These are phyloP conservation scores for Colletotrichum brevisporum DNA, from an alignment of 2,329 filamentous ascomycete species.

Conservation along the genomic window DNA sequence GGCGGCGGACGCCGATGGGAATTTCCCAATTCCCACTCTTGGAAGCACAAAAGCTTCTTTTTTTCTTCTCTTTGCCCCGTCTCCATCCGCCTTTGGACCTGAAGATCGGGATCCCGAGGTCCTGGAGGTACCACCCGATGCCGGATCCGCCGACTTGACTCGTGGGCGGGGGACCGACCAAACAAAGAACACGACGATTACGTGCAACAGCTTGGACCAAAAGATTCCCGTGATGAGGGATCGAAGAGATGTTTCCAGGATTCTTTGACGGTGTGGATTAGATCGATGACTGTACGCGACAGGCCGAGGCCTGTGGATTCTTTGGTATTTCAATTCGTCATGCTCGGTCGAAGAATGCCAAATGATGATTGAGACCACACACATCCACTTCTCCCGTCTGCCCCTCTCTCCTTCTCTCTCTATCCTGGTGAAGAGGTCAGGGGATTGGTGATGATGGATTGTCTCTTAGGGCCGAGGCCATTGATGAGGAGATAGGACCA, in stretches of 20 bases:
- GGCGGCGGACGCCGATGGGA: constrained; percentile 22
- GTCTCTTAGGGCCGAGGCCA: constrained; percentile 1
- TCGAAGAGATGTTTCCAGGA: constrained; percentile 23
- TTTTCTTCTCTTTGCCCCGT: neutral
- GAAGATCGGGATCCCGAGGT: constrained; percentile 21
- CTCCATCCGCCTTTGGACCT: constrained; percentile 21
- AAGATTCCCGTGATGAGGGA: constrained; percentile 12
- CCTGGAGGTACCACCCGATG: constrained; percentile 22
- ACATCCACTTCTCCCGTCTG: constrained; percentile 15
- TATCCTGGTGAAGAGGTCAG: neutral
- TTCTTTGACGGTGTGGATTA: constrained; percentile 14
- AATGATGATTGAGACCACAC: constrained; percentile 27
- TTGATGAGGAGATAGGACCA: no score
- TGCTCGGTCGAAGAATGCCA: constrained; percentile 21
- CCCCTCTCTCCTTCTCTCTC: neutral
- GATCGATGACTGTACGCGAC: constrained; percentile 21
- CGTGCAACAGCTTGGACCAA: constrained; percentile 13
- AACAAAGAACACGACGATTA: constrained; percentile 28
- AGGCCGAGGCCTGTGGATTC: constrained; percentile 20
- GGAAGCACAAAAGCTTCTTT: constrained; percentile 29
- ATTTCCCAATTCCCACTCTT: neutral
- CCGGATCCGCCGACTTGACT: constrained; percentile 40
- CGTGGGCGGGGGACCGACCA: constrained; percentile 20
- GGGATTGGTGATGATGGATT: constrained; percentile 8
- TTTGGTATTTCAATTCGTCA: constrained; percentile 24